Base-by-base conservation (phyloP, 2,329 filamentous ascomycete genomes). In the Fusarium albosuccineum region DNA sequence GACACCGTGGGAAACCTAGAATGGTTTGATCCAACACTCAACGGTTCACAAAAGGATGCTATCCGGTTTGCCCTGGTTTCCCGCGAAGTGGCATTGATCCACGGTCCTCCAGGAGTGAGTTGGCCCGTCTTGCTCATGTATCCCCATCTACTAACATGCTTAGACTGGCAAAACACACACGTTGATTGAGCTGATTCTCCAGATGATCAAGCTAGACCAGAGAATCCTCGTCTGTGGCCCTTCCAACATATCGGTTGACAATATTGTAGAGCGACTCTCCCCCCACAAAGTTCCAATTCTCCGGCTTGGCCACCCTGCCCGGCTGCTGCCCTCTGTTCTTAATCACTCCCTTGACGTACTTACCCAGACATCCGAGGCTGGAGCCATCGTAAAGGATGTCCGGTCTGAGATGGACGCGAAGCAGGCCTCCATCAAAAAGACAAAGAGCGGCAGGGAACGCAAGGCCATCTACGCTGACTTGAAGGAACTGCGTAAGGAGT, bases 171-270 rank as follows among this genome's bases (percentile, higher is more conserved):
- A 99, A 79, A 99, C 96, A 0, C 95, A 98, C 76, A 98, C 96
- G 0, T 82, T 99, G 39, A 95, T 99, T 62, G 96, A 99, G 78
- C 84, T 99, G 11, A 97, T 99, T 63, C 84, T 97, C n/a, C 96
- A 99, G 75, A 82, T 98, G 70, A 83, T 97, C 56, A 90, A 90
- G 74, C 87, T 88, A 26, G 86, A 89, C 34, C 85, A 90, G 55
- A 88, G 94, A 2, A 84, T 98, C 10, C 85, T 98, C 2, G 95
- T 98, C n/a, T 98, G 96, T 73, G 96, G 95, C 0, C 96, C 96
- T 0, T 97, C 93, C 30, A 99, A 99, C 76, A 94, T 99, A 71
- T 96, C 93, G 1, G 96, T 99, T 1, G 96, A 99, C 85, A 99
- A 99, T 75, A 97, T 99, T 60, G 94, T 97, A 9, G 96, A 99